Evolutionary conservation across 441 rosid genomes (phyloP).

Genomic region (Erodium texanum): DNA sequence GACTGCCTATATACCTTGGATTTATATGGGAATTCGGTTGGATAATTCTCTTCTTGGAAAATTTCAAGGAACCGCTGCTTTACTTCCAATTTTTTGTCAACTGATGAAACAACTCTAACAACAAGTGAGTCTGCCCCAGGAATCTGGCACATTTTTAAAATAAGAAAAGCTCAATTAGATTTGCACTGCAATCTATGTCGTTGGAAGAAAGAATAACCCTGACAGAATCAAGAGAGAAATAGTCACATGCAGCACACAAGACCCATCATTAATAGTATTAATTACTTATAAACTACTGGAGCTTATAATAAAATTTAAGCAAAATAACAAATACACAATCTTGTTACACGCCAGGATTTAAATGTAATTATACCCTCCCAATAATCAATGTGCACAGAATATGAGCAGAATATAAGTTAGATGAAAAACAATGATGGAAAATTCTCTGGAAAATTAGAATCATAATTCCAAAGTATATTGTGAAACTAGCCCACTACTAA

Average conservation of each 20-base stretch:
- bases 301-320: background rate
- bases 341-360: too few species aligned
- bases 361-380: too few species aligned
- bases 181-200: background rate
- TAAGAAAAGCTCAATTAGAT: constrained; percentile 2
- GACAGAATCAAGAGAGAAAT: background rate
- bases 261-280: background rate
- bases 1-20: constrained; percentile 58
- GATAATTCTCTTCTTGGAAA: constrained; percentile 88
- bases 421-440: background rate
- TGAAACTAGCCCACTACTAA: background rate
- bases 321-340: background rate
- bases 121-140: constrained; percentile 95
- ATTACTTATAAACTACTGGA: background rate
- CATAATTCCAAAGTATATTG: too few species aligned
- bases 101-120: constrained; percentile 96
- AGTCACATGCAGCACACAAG: background rate
- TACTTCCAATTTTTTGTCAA: constrained; percentile 96
- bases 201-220: background rate
- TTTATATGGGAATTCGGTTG: constrained; percentile 85
- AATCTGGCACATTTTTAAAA: constrained; percentile 40
- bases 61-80: constrained; percentile 90
- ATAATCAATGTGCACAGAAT: too few species aligned
- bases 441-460: background rate
- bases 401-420: too few species aligned